Percentiles rank a stretch among this genome's conserved stretches.
Evolutionary conservation across 306 rosid species (phyloP).

Genomic region (Begonia peltatifolia): DNA sequence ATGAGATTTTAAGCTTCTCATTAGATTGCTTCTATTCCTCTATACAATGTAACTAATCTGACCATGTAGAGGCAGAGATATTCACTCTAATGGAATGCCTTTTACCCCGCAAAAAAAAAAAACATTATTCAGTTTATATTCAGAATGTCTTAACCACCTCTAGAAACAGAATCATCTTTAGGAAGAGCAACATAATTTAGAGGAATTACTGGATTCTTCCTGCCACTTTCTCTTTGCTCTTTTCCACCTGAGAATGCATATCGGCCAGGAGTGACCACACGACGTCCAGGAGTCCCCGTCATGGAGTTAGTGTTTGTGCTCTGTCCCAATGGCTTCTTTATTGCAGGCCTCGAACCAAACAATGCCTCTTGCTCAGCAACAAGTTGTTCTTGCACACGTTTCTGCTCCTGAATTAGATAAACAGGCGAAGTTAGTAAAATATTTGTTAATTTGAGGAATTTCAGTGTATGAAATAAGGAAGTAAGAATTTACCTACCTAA

Average conservation of each 20-base stretch:
- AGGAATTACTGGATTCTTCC: conserved; percentile 38
- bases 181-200: conserved; percentile 79
- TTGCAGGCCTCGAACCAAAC: conserved; percentile 56
- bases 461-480: too few species aligned
- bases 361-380: conserved; percentile 56
- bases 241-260: conserved; percentile 33
- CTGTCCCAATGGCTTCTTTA: conserved; percentile 68
- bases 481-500: too few species aligned
- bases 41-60: too few species aligned
- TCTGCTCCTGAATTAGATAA: conserved; percentile 45
- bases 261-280: conserved; percentile 34
- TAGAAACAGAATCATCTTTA: conserved; percentile 48
- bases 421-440: neutral
- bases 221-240: conserved; percentile 56
- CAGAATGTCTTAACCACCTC: too few species aligned
- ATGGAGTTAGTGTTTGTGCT: conserved; percentile 33
- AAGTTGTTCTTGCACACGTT: conserved; percentile 53
- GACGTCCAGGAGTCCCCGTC: conserved; percentile 63
- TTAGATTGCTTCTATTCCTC: too few species aligned
- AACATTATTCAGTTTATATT: too few species aligned
- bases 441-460: too few species aligned
- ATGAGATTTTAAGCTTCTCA: too few species aligned
- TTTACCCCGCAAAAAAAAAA: too few species aligned
- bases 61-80: too few species aligned
- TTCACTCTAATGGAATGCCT: too few species aligned